phyloP scores from a whole-genome alignment of 371 early-diverging fungal species.

The Quaeritorhiza haematococci region DNA sequence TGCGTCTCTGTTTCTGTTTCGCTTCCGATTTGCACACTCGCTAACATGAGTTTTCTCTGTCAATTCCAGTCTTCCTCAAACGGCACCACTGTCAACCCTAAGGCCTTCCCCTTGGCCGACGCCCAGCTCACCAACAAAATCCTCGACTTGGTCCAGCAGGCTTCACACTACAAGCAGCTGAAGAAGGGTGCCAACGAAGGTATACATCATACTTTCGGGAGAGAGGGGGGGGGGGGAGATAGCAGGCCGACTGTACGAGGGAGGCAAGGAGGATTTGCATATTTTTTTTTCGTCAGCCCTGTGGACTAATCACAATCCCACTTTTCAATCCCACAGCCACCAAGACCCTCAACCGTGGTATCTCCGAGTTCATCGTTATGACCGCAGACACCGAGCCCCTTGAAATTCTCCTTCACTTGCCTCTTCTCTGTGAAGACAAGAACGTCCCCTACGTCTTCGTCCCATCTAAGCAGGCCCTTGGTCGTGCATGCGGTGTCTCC shows the following conservation, averaged over 20 bases:
- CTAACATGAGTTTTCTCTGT: too few species aligned
- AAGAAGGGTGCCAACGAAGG: conserved; percentile 99
- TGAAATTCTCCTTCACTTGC: conserved; percentile 95
- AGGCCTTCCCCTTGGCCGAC: conserved; percentile 92
- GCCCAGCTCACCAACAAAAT: conserved; percentile 88
- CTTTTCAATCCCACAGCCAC: conserved; percentile 58
- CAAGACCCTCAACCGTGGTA: conserved; percentile 99
- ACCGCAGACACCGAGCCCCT: conserved; percentile 97
- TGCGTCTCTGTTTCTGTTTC: too few species aligned
- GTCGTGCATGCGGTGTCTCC: conserved; percentile 97
- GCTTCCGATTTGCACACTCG: too few species aligned
- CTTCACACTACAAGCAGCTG: conserved; percentile 96
- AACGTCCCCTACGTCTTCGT: conserved; percentile 98
- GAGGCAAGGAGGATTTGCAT: not conserved
- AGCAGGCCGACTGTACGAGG: too few species aligned
- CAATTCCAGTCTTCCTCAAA: not conserved
- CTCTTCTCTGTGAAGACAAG: conserved; percentile 99
- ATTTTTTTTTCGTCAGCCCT: not conserved
- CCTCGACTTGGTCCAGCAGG: conserved; percentile 93
- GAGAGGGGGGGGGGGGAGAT: too few species aligned
- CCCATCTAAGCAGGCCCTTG: conserved; percentile 93
- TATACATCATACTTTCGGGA: too few species aligned
- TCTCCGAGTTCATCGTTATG: conserved; percentile 97
- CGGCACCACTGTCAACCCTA: conserved; percentile 46
- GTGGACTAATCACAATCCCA: conserved; percentile 1